Conservation (phyloP, 345 rosid species). For the Arabis hirsuta region DNA sequence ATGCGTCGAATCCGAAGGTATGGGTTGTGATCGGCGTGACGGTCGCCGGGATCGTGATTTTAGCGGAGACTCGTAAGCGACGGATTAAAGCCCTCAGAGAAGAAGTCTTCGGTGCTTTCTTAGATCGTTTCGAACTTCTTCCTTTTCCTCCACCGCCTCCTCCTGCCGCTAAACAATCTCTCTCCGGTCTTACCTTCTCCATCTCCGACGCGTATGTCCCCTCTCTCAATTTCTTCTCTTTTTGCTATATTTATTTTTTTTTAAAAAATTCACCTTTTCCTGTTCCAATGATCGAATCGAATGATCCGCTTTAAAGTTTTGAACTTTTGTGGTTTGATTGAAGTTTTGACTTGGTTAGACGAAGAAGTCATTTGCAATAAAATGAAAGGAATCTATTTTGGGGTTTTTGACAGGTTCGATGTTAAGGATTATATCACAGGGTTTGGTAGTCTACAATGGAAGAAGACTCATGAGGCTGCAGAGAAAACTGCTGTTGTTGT, state of each 20-base stretch:
- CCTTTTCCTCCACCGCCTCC: conserved; percentile 90
- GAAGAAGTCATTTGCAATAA: neutral
- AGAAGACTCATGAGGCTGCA: conserved; percentile 71
- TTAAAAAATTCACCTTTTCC: no score
- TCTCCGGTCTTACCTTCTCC: conserved; percentile 77
- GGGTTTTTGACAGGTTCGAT: conserved; percentile 64
- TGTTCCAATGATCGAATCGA: neutral
- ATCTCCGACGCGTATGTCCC: conserved; percentile 68
- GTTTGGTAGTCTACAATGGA: conserved; percentile 87
- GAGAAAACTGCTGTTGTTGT: conserved; percentile 72
- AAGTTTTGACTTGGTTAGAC: conserved; percentile 21
- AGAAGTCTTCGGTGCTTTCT: conserved; percentile 77
- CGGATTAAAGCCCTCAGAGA: conserved; percentile 51
- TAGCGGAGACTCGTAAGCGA: conserved; percentile 73
- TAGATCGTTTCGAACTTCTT: conserved; percentile 68
- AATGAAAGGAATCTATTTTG: conserved; percentile 3
- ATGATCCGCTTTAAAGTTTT: conserved; percentile 19
- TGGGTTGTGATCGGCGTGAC: conserved; percentile 82
- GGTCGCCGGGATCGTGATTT: conserved; percentile 70
- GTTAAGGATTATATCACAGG: conserved; percentile 77
- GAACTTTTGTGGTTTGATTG: neutral
- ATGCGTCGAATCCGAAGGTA: conserved; percentile 65
- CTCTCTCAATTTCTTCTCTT: neutral
- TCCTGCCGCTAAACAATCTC: conserved; percentile 76
- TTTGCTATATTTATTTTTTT: neutral